Evolutionary conservation across 768 basidiomycete species (phyloP), one percentile per base, ranked within the genome.

Genomic region (Leccinum disarticulatum): DNA sequence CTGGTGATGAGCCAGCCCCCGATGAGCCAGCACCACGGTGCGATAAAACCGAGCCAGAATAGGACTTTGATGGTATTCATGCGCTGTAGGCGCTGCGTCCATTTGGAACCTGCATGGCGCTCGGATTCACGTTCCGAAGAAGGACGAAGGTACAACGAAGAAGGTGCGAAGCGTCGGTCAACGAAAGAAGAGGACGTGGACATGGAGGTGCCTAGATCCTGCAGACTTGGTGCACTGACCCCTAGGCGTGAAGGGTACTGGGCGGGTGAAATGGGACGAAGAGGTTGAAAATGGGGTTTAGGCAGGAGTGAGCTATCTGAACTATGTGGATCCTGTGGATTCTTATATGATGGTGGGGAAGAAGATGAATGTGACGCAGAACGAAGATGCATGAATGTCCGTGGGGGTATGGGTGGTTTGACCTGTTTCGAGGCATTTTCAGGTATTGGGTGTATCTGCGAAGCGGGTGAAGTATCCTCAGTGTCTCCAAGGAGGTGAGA

Each of bases 31-130:
- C 89, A 80, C 72, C 87, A 83, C 0, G 89, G 89, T 50, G 81
- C 86, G 51, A 89, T 58, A 65, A 91, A 91, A 3, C 89, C 89
- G 0, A 86, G 58, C 86, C 87, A 90, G 74, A 91, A 91, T n/a
- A 88, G 75, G 70, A 86, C 80, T 66, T 81, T 80, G 3, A 82
- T 77, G 0, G 83, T 64, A 30, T 75, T 68, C 28, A 55, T n/a
- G 6, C 58, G 58, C 25, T 67, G 63, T 1, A 36, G 47, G 30
- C 31, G 61, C 9, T 53, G 13, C 22, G 19, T 22, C 73, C 69
- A 61, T n/a, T 47, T 58, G 11, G 57, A 15, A 17, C 64, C 58
- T 33, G 58, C 60, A 11, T 61, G 58, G 4, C 62, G 64, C 67
- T 73, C 49, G 55, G 72, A 64, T 11, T 67, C 64, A 49, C 80